Percentiles rank a stretch among this genome's conserved stretches.
phyloP scores from a whole-genome alignment of 495 filamentous ascomycete species.

The Podospora tetraspora region DNA sequence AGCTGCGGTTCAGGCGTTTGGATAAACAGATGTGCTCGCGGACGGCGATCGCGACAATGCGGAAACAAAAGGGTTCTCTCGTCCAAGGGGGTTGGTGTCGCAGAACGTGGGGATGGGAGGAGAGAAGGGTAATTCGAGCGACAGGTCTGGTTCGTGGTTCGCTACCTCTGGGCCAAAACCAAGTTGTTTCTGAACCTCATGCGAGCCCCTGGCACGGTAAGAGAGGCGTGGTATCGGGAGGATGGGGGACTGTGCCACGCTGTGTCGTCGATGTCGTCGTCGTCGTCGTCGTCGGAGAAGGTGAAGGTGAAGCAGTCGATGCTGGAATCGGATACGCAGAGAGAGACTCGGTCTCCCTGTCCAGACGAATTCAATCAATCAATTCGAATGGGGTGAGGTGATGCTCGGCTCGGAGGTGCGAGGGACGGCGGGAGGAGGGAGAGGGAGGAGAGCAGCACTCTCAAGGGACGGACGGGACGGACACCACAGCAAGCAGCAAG shows the following conservation, averaged over 20 bases:
- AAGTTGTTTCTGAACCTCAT: slow-evolving; percentile 14
- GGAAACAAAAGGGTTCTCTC: slow-evolving; percentile 24
- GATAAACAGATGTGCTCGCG: slow-evolving; percentile 19
- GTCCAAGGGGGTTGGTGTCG: slow-evolving; percentile 27
- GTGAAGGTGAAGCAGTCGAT: not conserved
- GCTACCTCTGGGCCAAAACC: slow-evolving; percentile 13
- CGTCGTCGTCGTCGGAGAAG: not conserved
- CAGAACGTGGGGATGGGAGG: slow-evolving; percentile 25
- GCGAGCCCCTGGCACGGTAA: slow-evolving; percentile 22
- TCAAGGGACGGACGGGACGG: not conserved
- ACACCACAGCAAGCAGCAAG: not conserved
- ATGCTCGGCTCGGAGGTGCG: slow-evolving; percentile 8
- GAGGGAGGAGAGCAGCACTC: not conserved
- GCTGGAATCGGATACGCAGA: not conserved
- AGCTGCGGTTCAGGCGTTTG: slow-evolving; percentile 22
- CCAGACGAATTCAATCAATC: slow-evolving; percentile 8
- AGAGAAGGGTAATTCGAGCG: slow-evolving; percentile 19
- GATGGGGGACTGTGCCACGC: not conserved
- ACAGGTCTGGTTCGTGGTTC: slow-evolving; percentile 7
- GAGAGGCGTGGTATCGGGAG: slow-evolving; percentile 1
- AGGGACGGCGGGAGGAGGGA: not conserved
- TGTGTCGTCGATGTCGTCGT: not conserved
- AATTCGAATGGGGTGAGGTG: not conserved
- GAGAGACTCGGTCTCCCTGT: slow-evolving; percentile 1
- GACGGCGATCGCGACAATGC: slow-evolving; percentile 22